A percentile compares a stretch with the other conserved stretches of the same genome.
phyloP scores from a whole-genome alignment of 495 filamentous ascomycete species.

The Penicillium pancosmium region DNA sequence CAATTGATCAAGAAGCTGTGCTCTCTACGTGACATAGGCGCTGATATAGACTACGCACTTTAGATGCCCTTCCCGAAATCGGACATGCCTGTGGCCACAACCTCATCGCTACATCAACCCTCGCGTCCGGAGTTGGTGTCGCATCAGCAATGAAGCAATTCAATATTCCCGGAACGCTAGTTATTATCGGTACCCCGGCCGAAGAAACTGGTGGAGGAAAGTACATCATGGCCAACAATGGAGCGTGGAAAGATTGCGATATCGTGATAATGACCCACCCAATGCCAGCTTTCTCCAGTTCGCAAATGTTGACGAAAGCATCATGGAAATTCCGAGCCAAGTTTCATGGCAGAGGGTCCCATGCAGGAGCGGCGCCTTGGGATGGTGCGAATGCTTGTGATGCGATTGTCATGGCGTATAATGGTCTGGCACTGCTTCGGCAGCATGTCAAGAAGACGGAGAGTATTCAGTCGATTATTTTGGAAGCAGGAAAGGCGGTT shows the following conservation, averaged over 20 bases:
- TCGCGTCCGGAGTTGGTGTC: constrained; percentile 54
- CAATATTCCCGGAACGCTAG: constrained; percentile 50
- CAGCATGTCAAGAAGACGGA: constrained; percentile 19
- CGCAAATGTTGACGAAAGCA: constrained; percentile 29
- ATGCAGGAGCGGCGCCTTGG: constrained; percentile 16
- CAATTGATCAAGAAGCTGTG: background rate
- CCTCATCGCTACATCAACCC: constrained; percentile 60
- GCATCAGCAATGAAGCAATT: constrained; percentile 42
- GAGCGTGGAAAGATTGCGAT: constrained; percentile 59
- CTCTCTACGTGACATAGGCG: too few relatives aligned
- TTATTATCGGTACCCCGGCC: constrained; percentile 64
- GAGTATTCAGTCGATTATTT: constrained; percentile 17
- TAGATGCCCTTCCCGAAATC: constrained; percentile 51
- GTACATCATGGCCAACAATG: constrained; percentile 58
- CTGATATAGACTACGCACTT: too few relatives aligned
- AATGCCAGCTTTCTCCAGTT: constrained; percentile 43
- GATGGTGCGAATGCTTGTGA: constrained; percentile 18
- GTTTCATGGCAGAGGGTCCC: constrained; percentile 15
- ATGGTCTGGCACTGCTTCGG: constrained; percentile 11
- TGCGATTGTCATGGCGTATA: constrained; percentile 17
- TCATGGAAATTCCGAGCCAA: constrained; percentile 6
- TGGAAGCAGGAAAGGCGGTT: constrained; percentile 31
- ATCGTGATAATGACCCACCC: constrained; percentile 57
- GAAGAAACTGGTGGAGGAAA: constrained; percentile 68
- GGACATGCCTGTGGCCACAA: constrained; percentile 67